Evolutionary conservation across 2,329 filamentous ascomycete species (phyloP), one percentile per base, ranked within the genome.

Genomic region (Epichloe aotearoae): DNA sequence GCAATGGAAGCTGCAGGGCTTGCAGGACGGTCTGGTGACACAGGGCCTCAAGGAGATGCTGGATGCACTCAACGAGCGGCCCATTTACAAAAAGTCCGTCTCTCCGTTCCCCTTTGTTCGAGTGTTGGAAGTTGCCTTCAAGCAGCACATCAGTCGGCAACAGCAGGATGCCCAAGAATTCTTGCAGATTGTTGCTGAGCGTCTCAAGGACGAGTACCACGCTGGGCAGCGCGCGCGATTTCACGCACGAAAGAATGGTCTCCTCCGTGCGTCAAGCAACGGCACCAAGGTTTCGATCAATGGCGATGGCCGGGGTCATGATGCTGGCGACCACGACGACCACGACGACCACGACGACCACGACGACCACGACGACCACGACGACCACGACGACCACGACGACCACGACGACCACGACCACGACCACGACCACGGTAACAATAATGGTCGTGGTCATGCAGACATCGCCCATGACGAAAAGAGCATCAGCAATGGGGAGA

Each of bases 111-210:
- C 77, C 1, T 96, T 98, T 63, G 85, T 98, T 42, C 74, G 78
- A 55, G 84, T 86, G 0, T 73, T 98, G 48, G 93, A 98, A 69
- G 73, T 74, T 33, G 89, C 91, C 1, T 98, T 96, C 62, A 81
- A 82, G 51, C 91, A 94, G 61, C 82, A 87, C 59, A 95, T 98
- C 59, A 96, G 87, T 63, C 78, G 91, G 50, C 88, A 93, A 63
- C 93, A 98, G 68, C 93, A 98, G 67, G 93, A 98, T 70, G 93
- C 93, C 11, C 93, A 98, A 63, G 93, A 98, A 66, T 96, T 98
- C 56, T 69, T 98, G 51, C 93, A 98, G 69, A 84, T 97, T 47
- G 84, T 98, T 12, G 86, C 88, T 3, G 91, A 98, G 70, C 79
- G 91, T 49, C 73, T 98, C 51, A 89, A 88, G 61, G 93, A 98